A percentile compares a stretch with the other conserved stretches of the same genome.
Evolutionary conservation across 257 asterid genomes (phyloP).

Genomic region (Haberlea rhodopensis): DNA sequence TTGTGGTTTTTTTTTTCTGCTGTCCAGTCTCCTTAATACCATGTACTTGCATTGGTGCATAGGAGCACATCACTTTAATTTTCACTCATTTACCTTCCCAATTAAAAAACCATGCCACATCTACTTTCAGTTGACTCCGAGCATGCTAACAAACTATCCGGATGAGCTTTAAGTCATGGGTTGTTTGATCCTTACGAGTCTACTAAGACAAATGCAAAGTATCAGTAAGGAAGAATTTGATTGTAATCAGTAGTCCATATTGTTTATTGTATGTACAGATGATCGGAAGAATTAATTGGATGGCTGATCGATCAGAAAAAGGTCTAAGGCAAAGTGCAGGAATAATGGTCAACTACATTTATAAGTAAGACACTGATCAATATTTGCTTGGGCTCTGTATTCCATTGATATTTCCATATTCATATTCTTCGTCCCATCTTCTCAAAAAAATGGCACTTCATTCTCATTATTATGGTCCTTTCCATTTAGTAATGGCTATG

Average conservation of each 20-base stretch:
- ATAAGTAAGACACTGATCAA: constrained; percentile 46
- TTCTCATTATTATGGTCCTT: neutral
- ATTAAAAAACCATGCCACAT: neutral
- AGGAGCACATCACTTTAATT: neutral
- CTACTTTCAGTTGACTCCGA: neutral
- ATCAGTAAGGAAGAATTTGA: neutral
- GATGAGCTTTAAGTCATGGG: neutral
- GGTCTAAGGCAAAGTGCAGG: constrained; percentile 89
- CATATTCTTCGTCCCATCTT: constrained; percentile 6
- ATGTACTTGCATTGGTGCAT: neutral
- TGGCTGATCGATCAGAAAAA: constrained; percentile 89
- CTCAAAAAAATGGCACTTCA: constrained; percentile 2
- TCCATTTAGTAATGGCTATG: neutral
- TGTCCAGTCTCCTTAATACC: neutral
- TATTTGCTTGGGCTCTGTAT: constrained; percentile 7
- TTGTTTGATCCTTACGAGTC: neutral
- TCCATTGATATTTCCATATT: neutral
- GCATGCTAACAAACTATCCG: neutral
- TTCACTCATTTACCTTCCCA: neutral
- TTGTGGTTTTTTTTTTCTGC: neutral
- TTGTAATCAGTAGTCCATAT: constrained; percentile 1
- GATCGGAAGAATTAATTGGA: constrained; percentile 88
- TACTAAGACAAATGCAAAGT: neutral
- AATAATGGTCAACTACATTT: constrained; percentile 88
- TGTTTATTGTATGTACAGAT: constrained; percentile 43